phyloP scores from a whole-genome alignment of 805 yeast species.

The Wickerhamomyces chambardii region DNA sequence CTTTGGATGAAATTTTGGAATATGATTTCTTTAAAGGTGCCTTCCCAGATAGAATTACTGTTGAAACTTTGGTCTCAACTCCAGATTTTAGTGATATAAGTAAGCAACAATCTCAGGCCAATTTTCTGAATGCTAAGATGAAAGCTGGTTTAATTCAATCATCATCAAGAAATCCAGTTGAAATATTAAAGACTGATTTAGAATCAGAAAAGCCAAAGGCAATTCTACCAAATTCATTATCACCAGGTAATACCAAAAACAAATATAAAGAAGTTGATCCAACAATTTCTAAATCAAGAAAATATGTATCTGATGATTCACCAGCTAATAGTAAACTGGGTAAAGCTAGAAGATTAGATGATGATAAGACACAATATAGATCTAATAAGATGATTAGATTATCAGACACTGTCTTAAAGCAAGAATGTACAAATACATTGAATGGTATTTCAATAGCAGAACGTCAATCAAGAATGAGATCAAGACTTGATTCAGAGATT shows the following conservation, averaged over 20 bases:
- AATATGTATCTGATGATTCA: slow-evolving; percentile 21
- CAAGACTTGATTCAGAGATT: slow-evolving; percentile 3
- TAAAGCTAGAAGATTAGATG: slow-evolving; percentile 29
- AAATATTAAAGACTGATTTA: slow-evolving; percentile 58
- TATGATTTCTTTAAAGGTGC: slow-evolving; percentile 85
- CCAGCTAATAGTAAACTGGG: slow-evolving; percentile 20
- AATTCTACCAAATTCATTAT: slow-evolving; percentile 78
- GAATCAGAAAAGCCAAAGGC: slow-evolving; percentile 60
- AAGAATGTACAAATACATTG: slow-evolving; percentile 35
- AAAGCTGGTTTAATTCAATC: slow-evolving; percentile 49
- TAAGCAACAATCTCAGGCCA: slow-evolving; percentile 52
- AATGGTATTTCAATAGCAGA: slow-evolving; percentile 36
- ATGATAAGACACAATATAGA: slow-evolving; percentile 16
- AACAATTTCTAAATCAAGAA: slow-evolving; percentile 11
- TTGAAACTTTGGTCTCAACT: slow-evolving; percentile 48
- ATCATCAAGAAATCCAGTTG: slow-evolving; percentile 52
- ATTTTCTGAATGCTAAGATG: slow-evolving; percentile 58
- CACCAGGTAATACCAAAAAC: slow-evolving; percentile 85
- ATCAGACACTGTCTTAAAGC: slow-evolving; percentile 24
- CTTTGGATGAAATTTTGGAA: slow-evolving; percentile 66
- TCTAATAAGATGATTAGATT: slow-evolving; percentile 15
- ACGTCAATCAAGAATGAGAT: slow-evolving; percentile 32
- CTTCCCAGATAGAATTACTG: slow-evolving; percentile 66
- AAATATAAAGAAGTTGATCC: slow-evolving; percentile 62
- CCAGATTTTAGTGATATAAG: slow-evolving; percentile 54